A percentile compares a stretch with the other conserved stretches of the same genome.
phyloP scores from a whole-genome alignment of 2,329 filamentous ascomycete species.

The Neurospora crassa region DNA sequence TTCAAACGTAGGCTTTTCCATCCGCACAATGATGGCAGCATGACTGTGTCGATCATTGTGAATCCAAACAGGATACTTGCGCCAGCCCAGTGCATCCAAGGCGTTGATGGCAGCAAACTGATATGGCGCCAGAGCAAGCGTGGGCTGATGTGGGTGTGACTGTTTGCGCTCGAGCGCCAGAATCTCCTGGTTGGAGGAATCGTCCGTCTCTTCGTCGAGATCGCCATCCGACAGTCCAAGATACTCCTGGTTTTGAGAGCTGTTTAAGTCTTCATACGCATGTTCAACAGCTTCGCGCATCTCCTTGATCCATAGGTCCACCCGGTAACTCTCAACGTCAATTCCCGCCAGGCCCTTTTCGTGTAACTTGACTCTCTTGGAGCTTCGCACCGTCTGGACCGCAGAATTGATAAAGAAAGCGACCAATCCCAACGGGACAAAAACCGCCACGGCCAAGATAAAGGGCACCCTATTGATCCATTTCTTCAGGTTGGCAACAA shows the following conservation, averaged over 20 bases:
- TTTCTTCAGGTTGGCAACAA: conserved; percentile 13
- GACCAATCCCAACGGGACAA: conserved; percentile 63
- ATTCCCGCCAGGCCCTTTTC: conserved; percentile 61
- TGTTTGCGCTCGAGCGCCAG: conserved; percentile 31
- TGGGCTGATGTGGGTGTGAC: conserved; percentile 46
- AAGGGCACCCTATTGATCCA: conserved; percentile 50
- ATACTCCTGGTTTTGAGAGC: conserved; percentile 60
- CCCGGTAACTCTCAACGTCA: conserved; percentile 58
- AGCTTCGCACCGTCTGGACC: conserved; percentile 67
- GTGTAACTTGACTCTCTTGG: conserved; percentile 65
- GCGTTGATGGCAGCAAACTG: conserved; percentile 81
- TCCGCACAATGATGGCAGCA: conserved; percentile 80
- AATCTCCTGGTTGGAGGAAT: conserved; percentile 28
- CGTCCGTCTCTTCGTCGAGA: conserved; percentile 20
- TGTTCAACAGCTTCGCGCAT: conserved; percentile 69
- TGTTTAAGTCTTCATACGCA: conserved; percentile 64
- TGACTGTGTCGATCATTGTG: conserved; percentile 73
- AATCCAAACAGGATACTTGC: conserved; percentile 63
- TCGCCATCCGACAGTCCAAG: conserved; percentile 38
- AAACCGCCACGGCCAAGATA: conserved; percentile 52
- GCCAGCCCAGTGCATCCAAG: conserved; percentile 57
- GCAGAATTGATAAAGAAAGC: conserved; percentile 67
- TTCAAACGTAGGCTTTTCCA: conserved; percentile 53
- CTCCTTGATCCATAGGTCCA: conserved; percentile 63
- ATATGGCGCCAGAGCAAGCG: conserved; percentile 64